Base-by-base conservation (phyloP, 1,284 basidiomycete genomes). In the Fistulina hepatica region DNA sequence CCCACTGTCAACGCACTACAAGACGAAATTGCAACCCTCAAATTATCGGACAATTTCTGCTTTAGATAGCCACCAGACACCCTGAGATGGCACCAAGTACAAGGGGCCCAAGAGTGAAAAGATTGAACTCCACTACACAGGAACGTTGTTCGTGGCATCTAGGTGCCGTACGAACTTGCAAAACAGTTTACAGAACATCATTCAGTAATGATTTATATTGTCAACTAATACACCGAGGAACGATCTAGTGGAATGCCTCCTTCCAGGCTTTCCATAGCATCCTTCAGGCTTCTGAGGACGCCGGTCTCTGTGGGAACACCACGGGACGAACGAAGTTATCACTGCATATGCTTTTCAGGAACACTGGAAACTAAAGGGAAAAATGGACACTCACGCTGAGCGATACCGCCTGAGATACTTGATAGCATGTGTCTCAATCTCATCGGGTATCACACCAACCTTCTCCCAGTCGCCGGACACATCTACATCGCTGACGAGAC, bases 381-480 rank as follows among this genome's bases (percentile, higher is more conserved):
- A n/a, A n/a, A n/a, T n/a, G 22, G 48, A 37, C 33, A 74, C 76
- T 51, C 60, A 81, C 78, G 84, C 76, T 46, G 79, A 76, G 52
- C 94, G 77, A 68, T 88, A 97, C 56, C 88, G 73, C 58, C 93
- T 76, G 49, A 98, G 67, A 62, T 94, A 95, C 47, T 79, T 78
- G 60, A 97, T 85, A 11, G 92, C 93, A 45, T 86, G 78, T 45
- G 85, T 76, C 65, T 97, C 94, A 44, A 98, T 73, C 51, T 81
- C 77, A 47, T 86, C 78, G 23, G 94, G 93, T 33, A 71, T 67
- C 41, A 83, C 62, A 40, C 77, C 73, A 44, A 81, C 65, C 28
- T 62, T 58, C 49, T 73, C 67, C 77, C 77, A 79, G 59, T 81
- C 71, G 30, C 80, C 72, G 34, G 67, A 55, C 33, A 67, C 64